Conservation (phyloP, 352 stramenopile species). For the Phytophthora multivora region DNA sequence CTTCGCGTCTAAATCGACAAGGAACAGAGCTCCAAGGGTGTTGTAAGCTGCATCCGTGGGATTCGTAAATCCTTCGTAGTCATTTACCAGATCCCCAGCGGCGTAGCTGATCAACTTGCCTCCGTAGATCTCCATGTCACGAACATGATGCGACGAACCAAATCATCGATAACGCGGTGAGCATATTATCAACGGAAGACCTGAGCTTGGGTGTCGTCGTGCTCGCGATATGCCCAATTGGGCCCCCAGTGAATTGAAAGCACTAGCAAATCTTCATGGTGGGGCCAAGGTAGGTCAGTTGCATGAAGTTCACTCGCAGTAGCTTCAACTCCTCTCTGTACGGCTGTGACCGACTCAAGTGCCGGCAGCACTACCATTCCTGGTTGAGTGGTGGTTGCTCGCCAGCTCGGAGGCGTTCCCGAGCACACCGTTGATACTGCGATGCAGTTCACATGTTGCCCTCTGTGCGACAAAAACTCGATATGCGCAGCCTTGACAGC, state of each 20-base stretch:
- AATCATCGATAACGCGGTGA: slow-evolving; percentile 39
- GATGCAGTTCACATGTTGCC: slow-evolving; percentile 28
- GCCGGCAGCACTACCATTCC: slow-evolving; percentile 40
- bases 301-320: slow-evolving; percentile 11
- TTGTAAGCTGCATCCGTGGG: slow-evolving; percentile 41
- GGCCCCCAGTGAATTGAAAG: slow-evolving; percentile 48
- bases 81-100: slow-evolving; percentile 51
- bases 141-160: slow-evolving; percentile 52
- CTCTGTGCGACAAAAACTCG: not conserved
- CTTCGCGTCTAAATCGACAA: slow-evolving; percentile 30
- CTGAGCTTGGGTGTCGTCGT: slow-evolving; percentile 28
- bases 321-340: slow-evolving; percentile 4
- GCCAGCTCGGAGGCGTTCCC: slow-evolving; percentile 41
- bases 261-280: slow-evolving; percentile 32
- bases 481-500: slow-evolving; percentile 27
- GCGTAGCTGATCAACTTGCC: slow-evolving; percentile 53
- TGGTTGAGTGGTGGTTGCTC: slow-evolving; percentile 23
- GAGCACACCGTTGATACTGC: slow-evolving; percentile 31
- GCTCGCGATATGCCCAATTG: slow-evolving; percentile 40
- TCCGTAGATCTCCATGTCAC: slow-evolving; percentile 45
- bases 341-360: slow-evolving; percentile 9
- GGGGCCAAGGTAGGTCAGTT: slow-evolving; percentile 16
- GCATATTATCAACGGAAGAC: slow-evolving; percentile 31
- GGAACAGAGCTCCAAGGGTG: slow-evolving; percentile 38
- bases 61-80: slow-evolving; percentile 56